Base-by-base conservation (phyloP, 23 red algal species). In the Cyanidiococcus yangmingshanensis region DNA sequence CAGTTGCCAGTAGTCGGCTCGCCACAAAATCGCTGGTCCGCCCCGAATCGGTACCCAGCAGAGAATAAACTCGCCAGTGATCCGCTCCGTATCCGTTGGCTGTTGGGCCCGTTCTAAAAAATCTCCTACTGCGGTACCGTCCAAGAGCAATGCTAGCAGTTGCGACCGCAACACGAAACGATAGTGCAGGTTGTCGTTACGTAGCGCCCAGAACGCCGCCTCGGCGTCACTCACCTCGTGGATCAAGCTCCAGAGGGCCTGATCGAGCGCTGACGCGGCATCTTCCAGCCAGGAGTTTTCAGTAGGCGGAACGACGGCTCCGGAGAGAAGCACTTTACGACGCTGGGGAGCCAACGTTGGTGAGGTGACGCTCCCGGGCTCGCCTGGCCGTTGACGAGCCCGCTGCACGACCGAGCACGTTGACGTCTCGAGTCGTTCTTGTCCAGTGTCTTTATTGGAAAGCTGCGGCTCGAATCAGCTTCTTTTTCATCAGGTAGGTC, bases 91-190 rank as follows among this genome's bases (percentile, higher is more conserved):
- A 21, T 54, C 45, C 45, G 45, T 54, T 7, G 45, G 45, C 45
- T 54, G 45, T 21, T 54, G 45, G 12, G 63, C 63, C 7, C 16
- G 16, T 7, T 71, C 63, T 7, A 71, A 32, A 25, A 25, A 71
- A 7, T 71, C 63, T 25, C 3, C 27, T 29, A 71, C 63, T 7
- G 3, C 32, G 63, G 63, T 3, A 29, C 7, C 63, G 27, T 71
- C 63, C 16, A 7, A 29, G 7, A 71, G 16, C 63, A 71, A 29
- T 29, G 63, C 63, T 2, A 25, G 63, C 27, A 71, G 63, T 29
- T 71, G 63, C 63, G 63, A 71, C 3, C 63, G 63, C 63, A 71
- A 29, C 63, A 71, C 63, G 63, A 71, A 71, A 35, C 63, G 12
- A 17, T 17, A 71, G 16, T 27, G n/a, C 12, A 12, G 63, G 63